Evolutionary conservation across 2,329 filamentous ascomycete genomes (phyloP), one percentile per base, ranked within the genome.

Genomic region (Malbranchea zuffiana): DNA sequence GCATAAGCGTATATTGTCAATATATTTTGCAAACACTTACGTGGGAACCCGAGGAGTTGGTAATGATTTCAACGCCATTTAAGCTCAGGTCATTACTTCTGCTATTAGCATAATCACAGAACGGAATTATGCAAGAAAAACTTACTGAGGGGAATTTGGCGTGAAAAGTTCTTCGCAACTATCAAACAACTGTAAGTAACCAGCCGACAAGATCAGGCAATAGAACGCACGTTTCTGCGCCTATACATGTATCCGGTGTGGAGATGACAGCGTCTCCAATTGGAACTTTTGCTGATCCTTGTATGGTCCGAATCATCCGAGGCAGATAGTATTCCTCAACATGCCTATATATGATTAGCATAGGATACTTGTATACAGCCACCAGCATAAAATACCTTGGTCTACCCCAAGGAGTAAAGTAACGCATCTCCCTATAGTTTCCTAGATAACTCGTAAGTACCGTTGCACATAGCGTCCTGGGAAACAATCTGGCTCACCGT

Each of bases 51-150:
- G 68, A 75, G 4, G 69, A 74, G 56, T 86, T 86, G 5, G 73
- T 73, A 44, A 81, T 69, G 37, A 83, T 74, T 31, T 83, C 82
- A 6, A 74, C 72, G 1, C 82, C 82, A 45, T 81, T 71, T 1
- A 84, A 61, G 10, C 69, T 68, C 66, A 75, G 74, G 15, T 64
- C 56, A 13, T 67, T 68, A 42, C n/a, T n/a, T n/a, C n/a, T n/a
- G n/a, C n/a, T n/a, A n/a, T n/a, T n/a, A n/a, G n/a, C n/a, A n/a
- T n/a, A n/a, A n/a, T n/a, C n/a, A n/a, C n/a, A n/a, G n/a, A n/a
- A n/a, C n/a, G n/a, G n/a, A n/a, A n/a, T n/a, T n/a, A n/a, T n/a
- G n/a, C n/a, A n/a, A n/a, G n/a, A n/a, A n/a, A n/a, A n/a, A n/a
- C n/a, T n/a, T n/a, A n/a, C n/a, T 74, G 70, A 2, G 74, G 72